Base-by-base conservation (phyloP, 148 eudicot species). In the Chenopodium berlandieri region DNA sequence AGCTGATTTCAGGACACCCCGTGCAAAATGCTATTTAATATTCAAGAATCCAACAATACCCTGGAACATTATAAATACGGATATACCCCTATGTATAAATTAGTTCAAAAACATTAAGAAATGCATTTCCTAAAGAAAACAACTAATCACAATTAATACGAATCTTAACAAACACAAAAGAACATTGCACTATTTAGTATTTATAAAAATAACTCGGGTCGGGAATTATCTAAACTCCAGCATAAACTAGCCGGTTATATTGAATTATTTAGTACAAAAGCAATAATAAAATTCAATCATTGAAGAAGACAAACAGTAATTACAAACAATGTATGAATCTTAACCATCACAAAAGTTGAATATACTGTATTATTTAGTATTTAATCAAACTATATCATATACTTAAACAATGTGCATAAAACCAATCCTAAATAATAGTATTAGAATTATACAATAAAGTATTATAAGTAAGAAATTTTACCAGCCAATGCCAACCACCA, bases 401-500 rank as follows among this genome's bases (percentile, higher is more conserved):
- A 4, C 62, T 60, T 9, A 27, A 13, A 47, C 47, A 4, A 68
- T 19, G 70, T 67, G 12, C 25, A 69, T 7, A 22, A 19, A 4
- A 52, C 20, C 20, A 66, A 46, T 7, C 0, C 58, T 16, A 68
- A 19, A 79, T 22, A 47, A 23, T n/a, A 40, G 44, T 4, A 40
- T 16, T 30, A 5, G 22, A 58, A 22, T 23, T 25, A 17, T 34
- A 22, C 76, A 77, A 75, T 56, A 22, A 71, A 40, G 44, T 78
- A 77, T 44, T 47, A 11, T 40, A 83, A 60, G 73, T 20, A 62
- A 3, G 62, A 4, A 48, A 79, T 70, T 30, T 40, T 93, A 95
- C 99, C 97, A 95, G 97, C 99, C 99, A 95, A 89, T 95, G 99
- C 99, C 99, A 93, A 67, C 99, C 99, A 81, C 98, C 98, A 90